Evolutionary conservation across 352 stramenopile species (phyloP).

Genomic region (Phytophthora macrochlamydospora): DNA sequence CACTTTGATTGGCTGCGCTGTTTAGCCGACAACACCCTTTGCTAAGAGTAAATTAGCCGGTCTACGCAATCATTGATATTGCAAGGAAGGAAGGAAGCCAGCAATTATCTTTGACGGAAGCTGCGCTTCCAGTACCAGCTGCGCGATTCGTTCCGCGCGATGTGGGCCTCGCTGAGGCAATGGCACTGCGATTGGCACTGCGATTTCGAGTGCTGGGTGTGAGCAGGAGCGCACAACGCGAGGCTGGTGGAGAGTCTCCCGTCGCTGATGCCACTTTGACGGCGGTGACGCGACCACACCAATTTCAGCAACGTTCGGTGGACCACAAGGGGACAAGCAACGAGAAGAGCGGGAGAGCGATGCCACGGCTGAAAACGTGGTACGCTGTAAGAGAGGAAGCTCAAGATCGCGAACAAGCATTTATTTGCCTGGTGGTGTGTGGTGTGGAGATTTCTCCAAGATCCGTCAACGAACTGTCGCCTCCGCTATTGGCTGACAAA

Average conservation of each 20-base stretch:
- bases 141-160: slow-evolving; percentile 78
- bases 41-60: too few relatives aligned
- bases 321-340: slow-evolving; percentile 10
- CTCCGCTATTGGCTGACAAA: too few relatives aligned
- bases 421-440: slow-evolving; percentile 90
- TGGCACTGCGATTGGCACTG: slow-evolving; percentile 78
- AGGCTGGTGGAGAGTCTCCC: slow-evolving; percentile 65
- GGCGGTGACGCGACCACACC: slow-evolving; percentile 29
- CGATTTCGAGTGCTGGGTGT: slow-evolving; percentile 79
- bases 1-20: too few relatives aligned
- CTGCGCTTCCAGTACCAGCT: slow-evolving; percentile 88
- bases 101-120: slow-evolving; percentile 25
- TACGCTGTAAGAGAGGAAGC: slow-evolving; percentile 93
- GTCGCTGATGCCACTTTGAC: slow-evolving; percentile 34
- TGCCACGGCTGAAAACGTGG: slow-evolving; percentile 42
- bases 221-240: slow-evolving; percentile 67
- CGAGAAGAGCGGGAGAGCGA: slow-evolving; percentile 41
- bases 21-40: too few relatives aligned
- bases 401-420: slow-evolving; percentile 94
- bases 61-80: too few relatives aligned
- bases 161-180: slow-evolving; percentile 78
- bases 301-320: slow-evolving; percentile 19
- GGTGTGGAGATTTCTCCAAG: too few relatives aligned
- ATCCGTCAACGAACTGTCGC: too few relatives aligned
- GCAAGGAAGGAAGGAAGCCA: too few relatives aligned